phyloP scores from a whole-genome alignment of 495 filamentous ascomycete genomes.

The Aspergillus nanangensis region DNA sequence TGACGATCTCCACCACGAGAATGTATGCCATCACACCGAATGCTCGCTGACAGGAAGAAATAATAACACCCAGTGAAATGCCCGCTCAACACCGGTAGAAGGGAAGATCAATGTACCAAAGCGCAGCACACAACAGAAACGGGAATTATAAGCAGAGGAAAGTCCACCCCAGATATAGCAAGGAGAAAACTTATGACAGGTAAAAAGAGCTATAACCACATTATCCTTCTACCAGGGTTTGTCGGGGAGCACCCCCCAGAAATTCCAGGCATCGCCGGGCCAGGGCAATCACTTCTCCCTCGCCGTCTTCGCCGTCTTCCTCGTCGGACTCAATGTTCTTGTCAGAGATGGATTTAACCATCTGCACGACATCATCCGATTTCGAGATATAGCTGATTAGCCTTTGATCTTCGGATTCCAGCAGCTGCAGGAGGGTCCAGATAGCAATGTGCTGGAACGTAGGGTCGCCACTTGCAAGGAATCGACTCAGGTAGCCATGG shows the following conservation, averaged over 20 bases:
- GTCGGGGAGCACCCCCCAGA: slow-evolving; percentile 58
- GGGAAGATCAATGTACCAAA: slow-evolving; percentile 13
- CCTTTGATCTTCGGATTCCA: slow-evolving; percentile 87
- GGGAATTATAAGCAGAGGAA: slow-evolving; percentile 6
- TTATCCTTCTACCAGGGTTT: slow-evolving; percentile 54
- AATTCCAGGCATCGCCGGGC: slow-evolving; percentile 86
- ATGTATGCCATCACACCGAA: slow-evolving; percentile 29
- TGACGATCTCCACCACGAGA: too few relatives aligned
- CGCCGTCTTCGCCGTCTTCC: slow-evolving; percentile 84
- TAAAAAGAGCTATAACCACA: slow-evolving; percentile 11
- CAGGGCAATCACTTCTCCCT: slow-evolving; percentile 91
- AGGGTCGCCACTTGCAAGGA: slow-evolving; percentile 88
- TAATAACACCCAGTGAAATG: slow-evolving; percentile 28
- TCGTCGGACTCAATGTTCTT: slow-evolving; percentile 87
- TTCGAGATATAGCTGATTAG: slow-evolving; percentile 81
- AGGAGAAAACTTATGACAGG: slow-evolving; percentile 10
- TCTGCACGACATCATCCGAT: slow-evolving; percentile 80
- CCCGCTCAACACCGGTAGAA: slow-evolving; percentile 30
- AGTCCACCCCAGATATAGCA: slow-evolving; percentile 8
- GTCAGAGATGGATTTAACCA: slow-evolving; percentile 87
- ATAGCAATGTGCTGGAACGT: slow-evolving; percentile 99
- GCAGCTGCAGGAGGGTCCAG: slow-evolving; percentile 92
- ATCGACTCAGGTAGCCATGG: slow-evolving; percentile 88
- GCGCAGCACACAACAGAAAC: slow-evolving; percentile 2
- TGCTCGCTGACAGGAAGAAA: slow-evolving; percentile 33